Evolutionary conservation across 2,329 filamentous ascomycete genomes (phyloP), one percentile per base, ranked within the genome.

Genomic region (Trichoderma sp.): DNA sequence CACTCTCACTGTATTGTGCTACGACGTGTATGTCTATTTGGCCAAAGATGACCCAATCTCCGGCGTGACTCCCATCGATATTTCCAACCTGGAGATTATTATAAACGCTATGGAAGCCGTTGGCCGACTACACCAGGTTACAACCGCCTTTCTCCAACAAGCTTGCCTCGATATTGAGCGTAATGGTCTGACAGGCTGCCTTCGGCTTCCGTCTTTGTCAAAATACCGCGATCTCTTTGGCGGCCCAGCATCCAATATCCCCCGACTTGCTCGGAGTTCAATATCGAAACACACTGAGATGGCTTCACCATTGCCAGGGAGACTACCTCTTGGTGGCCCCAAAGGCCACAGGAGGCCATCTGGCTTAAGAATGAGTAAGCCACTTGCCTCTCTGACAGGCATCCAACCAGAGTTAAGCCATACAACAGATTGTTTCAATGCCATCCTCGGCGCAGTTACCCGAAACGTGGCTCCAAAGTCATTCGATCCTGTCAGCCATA

Each of bases 1-100:
- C 94, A 0, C 92, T 98, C 78, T 95, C 94, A 72, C 86, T 98
- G 21, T 98, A 97, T 81, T 93, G 95, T 50, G 93, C 95, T 18
- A 92, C 93, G 4, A 92, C 95, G 95, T 97, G 0, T 97, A 95
- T 78, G 89, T 97, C 1, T 93, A 97, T 79, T 91, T 94, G 77
- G 89, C 94, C 35, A 94, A 93, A 80, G 91, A 91, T 24, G 86
- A 90, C 64, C 90, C 91, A 1, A 86, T 89, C 11, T 89, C 92
- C 78, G 88, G 85, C 79, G 90, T 88, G 79, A 90, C 88, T 79
- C 86, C 86, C 21, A 79, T 81, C 5, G 81, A 86, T 60, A 78
- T 82, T 9, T 83, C 84, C 9, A 89, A 89, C 66, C 87, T 98
- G 6, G 92, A 96, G 80, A 95, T 96, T 78, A 86, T 98, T 53